Conservation (phyloP, 78 protist species). For the Tieghemostelium lacteum region DNA sequence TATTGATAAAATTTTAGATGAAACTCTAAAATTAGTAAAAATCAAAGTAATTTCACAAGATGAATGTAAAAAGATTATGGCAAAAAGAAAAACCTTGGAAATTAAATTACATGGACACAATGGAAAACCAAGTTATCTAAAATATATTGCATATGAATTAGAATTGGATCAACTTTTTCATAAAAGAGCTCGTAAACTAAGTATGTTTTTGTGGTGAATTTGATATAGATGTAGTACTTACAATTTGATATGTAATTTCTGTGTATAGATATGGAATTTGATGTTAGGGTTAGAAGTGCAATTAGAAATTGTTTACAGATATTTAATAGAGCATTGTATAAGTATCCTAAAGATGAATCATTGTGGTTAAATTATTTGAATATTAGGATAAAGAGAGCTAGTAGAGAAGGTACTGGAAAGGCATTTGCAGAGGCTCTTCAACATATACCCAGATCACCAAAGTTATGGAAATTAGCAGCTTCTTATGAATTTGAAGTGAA, state of each 20-base stretch:
- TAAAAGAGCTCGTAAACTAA: background rate
- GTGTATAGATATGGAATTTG: conserved; percentile 28
- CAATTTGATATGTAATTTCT: background rate
- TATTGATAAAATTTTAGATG: conserved; percentile 43
- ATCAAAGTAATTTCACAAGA: conserved; percentile 18
- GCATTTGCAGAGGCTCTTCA: conserved; percentile 34
- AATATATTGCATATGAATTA: conserved; percentile 62
- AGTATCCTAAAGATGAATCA: conserved; percentile 68
- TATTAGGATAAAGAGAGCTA: conserved; percentile 32
- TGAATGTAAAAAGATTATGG: conserved; percentile 63
- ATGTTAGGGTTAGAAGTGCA: conserved; percentile 47
- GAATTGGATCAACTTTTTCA: conserved; percentile 31
- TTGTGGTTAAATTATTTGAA: conserved; percentile 56
- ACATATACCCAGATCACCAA: conserved; percentile 45
- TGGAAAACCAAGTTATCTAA: conserved; percentile 18
- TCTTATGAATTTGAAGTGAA: conserved; percentile 55
- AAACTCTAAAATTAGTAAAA: conserved; percentile 30
- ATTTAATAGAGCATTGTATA: conserved; percentile 14
- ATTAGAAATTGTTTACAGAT: conserved; percentile 27
- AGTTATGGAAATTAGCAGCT: conserved; percentile 62
- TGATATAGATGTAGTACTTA: background rate
- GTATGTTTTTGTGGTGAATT: background rate
- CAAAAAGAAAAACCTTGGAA: conserved; percentile 43
- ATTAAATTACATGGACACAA: conserved; percentile 1
- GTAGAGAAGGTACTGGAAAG: conserved; percentile 40